phyloP scores from a whole-genome alignment of 768 basidiomycete genomes.

The Chiua virens region DNA sequence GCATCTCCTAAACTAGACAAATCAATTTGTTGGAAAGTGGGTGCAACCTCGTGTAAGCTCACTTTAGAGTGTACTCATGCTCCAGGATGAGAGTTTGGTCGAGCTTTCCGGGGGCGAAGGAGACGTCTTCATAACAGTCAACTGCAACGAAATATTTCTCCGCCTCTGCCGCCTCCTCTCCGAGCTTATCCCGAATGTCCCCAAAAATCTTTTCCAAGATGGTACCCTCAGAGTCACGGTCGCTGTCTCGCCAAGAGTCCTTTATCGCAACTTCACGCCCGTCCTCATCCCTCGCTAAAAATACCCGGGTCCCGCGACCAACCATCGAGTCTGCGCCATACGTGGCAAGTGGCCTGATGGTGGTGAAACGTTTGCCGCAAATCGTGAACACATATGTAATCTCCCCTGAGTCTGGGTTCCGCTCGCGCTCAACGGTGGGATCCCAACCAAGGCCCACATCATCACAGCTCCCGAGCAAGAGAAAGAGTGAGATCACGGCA shows the following conservation, averaged over 20 bases:
- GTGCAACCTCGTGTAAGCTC: too few relatives aligned
- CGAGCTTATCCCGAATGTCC: background rate
- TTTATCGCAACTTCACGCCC: slow-evolving; percentile 1
- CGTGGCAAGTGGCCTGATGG: background rate
- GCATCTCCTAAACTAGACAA: background rate
- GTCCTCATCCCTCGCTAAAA: slow-evolving; percentile 5
- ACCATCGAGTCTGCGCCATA: background rate
- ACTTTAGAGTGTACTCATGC: too few relatives aligned
- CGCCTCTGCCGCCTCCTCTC: background rate
- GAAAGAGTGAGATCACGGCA: slow-evolving; percentile 6
- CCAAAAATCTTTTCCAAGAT: background rate
- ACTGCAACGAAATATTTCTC: background rate
- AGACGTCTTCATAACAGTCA: too few relatives aligned
- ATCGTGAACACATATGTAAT: background rate
- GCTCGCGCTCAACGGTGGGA: background rate
- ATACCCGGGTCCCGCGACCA: background rate
- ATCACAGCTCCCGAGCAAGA: too few relatives aligned
- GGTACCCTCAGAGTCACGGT: background rate
- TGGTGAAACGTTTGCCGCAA: background rate
- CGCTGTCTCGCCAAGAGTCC: slow-evolving; percentile 8
- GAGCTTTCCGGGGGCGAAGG: too few relatives aligned
- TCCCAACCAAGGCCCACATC: slow-evolving; percentile 18
- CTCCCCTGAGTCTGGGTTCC: too few relatives aligned
- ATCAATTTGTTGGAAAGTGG: too few relatives aligned
- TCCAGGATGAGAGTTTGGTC: too few relatives aligned